Percentiles rank a stretch among this genome's conserved stretches.
Conservation (phyloP, 441 rosid genomes). For the Erodium texanum region DNA sequence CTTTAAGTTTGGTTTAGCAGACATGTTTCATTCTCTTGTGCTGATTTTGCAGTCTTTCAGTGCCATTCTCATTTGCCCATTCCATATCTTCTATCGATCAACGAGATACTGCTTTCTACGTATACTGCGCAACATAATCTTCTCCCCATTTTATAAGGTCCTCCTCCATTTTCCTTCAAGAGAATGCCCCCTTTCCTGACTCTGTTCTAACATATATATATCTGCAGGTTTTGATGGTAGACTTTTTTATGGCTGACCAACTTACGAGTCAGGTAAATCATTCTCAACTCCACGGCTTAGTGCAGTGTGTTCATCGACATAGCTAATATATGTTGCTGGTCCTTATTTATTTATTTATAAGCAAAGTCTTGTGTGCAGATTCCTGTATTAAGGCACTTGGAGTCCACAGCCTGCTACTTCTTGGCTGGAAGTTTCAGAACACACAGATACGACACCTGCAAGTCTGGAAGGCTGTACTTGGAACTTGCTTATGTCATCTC, state of each 20-base stretch:
- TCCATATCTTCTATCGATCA: slow-evolving; percentile 66
- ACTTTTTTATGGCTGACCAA: slow-evolving; percentile 97
- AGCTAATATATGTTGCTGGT: not conserved
- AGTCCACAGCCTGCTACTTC: slow-evolving; percentile 81
- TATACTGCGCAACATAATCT: slow-evolving; percentile 58
- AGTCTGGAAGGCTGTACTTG: slow-evolving; percentile 50
- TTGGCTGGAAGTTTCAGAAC: slow-evolving; percentile 67
- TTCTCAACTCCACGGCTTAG: no score
- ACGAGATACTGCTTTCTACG: slow-evolving; percentile 82
- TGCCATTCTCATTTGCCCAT: slow-evolving; percentile 67
- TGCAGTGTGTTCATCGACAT: not conserved
- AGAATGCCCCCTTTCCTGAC: no score
- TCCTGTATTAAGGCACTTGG: slow-evolving; percentile 77
- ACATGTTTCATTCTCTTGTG: not conserved
- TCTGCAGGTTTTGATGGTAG: slow-evolving; percentile 80
- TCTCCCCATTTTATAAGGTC: slow-evolving; percentile 91
- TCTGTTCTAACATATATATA: not conserved
- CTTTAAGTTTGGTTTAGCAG: no score
- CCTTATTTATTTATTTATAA: no score
- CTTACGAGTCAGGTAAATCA: slow-evolving; percentile 82
- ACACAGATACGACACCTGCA: slow-evolving; percentile 62
- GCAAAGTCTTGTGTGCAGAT: slow-evolving; percentile 34
- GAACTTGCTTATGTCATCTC: slow-evolving; percentile 80
- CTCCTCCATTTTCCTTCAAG: no score
- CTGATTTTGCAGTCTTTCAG: slow-evolving; percentile 42